Percentiles rank a stretch among this genome's conserved stretches.
phyloP scores from a whole-genome alignment of 805 yeast species.

The Candida corydali region DNA sequence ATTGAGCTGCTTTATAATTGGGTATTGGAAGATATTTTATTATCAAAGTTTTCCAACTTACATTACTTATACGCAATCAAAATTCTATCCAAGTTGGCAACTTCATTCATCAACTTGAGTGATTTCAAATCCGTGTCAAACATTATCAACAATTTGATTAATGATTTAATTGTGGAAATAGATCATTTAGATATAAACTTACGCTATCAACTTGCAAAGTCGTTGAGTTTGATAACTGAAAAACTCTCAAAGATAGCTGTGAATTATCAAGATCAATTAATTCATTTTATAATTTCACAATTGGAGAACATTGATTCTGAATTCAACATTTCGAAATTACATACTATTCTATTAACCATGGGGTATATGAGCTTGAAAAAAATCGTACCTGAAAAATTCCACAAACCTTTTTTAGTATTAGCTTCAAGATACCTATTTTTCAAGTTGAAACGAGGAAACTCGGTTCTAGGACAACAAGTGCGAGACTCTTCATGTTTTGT shows the following conservation, averaged over 20 bases:
- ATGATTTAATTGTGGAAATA: conserved; percentile 23
- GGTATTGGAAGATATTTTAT: conserved; percentile 14
- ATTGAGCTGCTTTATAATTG: conserved; percentile 13
- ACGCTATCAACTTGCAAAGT: conserved; percentile 65
- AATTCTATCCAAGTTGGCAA: conserved; percentile 35
- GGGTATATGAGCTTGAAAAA: conserved; percentile 41
- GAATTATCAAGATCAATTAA: conserved; percentile 42
- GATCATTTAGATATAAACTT: conserved; percentile 52
- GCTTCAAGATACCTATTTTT: conserved; percentile 47
- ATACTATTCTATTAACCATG: conserved; percentile 53
- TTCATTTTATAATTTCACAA: conserved; percentile 26
- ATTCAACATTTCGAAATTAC: conserved; percentile 44
- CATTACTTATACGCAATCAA: conserved; percentile 28
- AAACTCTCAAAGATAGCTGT: conserved; percentile 28
- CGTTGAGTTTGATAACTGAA: conserved; percentile 47
- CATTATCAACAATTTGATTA: conserved; percentile 46
- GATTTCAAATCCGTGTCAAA: conserved; percentile 42
- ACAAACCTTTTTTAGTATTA: conserved; percentile 26
- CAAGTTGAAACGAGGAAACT: conserved; percentile 51
- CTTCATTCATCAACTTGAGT: conserved; percentile 14
- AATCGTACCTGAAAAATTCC: conserved; percentile 17
- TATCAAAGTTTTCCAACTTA: conserved; percentile 10
- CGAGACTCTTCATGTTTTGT: conserved; percentile 84
- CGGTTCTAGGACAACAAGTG: conserved; percentile 60
- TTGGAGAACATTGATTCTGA: conserved; percentile 24